phyloP scores from a whole-genome alignment of 169 alveolate genomes.

The Hepatocystis sp. region DNA sequence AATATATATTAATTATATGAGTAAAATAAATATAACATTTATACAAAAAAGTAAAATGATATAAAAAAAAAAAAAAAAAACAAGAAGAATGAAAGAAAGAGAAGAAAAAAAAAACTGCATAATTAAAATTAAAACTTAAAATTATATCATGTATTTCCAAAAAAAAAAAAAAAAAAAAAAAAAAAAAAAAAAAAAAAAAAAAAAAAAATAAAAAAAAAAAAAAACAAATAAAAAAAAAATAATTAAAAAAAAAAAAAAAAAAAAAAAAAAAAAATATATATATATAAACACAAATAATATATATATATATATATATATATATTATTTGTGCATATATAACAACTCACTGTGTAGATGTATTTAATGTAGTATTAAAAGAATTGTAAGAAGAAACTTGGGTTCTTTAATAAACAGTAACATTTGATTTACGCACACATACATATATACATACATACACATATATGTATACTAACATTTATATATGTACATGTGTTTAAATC shows the following conservation, averaged over 20 bases:
- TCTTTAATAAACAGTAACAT: no score
- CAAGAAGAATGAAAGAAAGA: no score
- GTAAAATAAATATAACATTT: slow-evolving; percentile 6
- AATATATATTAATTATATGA: no score
- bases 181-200: not conserved
- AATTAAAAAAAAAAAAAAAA: not conserved
- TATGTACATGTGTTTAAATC: not conserved
- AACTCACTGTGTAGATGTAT: no score
- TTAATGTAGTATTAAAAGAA: no score
- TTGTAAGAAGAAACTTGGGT: no score
- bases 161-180: not conserved
- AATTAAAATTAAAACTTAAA: slow-evolving; percentile 74
- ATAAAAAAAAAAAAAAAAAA: no score
- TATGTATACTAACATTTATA: not conserved
- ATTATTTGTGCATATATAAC: no score
- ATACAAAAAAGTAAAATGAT: slow-evolving; percentile 6
- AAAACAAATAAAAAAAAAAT: no score
- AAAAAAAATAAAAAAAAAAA: not conserved
- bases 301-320: not conserved
- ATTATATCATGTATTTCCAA: slow-evolving; percentile 13
- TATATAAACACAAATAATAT: not conserved
- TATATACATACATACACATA: not conserved
- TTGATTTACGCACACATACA: not conserved
- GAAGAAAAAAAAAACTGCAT: slow-evolving; percentile 11
- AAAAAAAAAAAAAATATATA: slow-evolving; percentile 2